A percentile compares a stretch with the other conserved stretches of the same genome.
Evolutionary conservation across 176 grass and related monocot species (phyloP).

Genomic region (Sorghum bicolor): DNA sequence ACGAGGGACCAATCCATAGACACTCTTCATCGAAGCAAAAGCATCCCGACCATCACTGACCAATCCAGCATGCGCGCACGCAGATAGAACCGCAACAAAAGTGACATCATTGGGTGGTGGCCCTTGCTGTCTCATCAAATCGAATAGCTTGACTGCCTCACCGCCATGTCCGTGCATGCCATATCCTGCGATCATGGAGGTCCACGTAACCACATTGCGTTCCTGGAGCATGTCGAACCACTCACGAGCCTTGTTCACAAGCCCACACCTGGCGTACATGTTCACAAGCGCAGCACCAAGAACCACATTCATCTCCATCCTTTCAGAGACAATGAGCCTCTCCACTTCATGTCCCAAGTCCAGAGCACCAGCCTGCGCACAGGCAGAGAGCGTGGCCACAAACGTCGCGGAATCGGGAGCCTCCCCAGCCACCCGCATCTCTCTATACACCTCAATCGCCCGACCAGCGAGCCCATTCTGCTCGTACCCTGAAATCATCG

Average conservation of each 20-base stretch:
- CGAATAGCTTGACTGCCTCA: slow-evolving; percentile 59
- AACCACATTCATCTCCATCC: slow-evolving; percentile 49
- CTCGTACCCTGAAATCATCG: slow-evolving; percentile 80
- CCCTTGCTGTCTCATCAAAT: slow-evolving; percentile 43
- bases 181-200: slow-evolving; percentile 74
- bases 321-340: slow-evolving; percentile 36
- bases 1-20: slow-evolving; percentile 60
- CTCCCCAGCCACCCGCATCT: slow-evolving; percentile 51
- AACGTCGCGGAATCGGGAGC: slow-evolving; percentile 34
- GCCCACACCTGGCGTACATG: slow-evolving; percentile 76
- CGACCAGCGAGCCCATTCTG: slow-evolving; percentile 49
- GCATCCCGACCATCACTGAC: slow-evolving; percentile 38
- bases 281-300: slow-evolving; percentile 74
- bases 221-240: slow-evolving; percentile 52
- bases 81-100: slow-evolving; percentile 72
- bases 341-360: slow-evolving; percentile 66
- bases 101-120: slow-evolving; percentile 70
- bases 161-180: slow-evolving; percentile 70
- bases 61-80: slow-evolving; percentile 72
- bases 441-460: slow-evolving; percentile 50
- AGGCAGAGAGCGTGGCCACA: slow-evolving; percentile 52
- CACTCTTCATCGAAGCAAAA: slow-evolving; percentile 62
- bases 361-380: slow-evolving; percentile 59
- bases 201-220: slow-evolving; percentile 66
- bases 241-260: slow-evolving; percentile 54